Evolutionary conservation across 2,329 filamentous ascomycete species (phyloP), one percentile per base, ranked within the genome.

Genomic region (Akanthomyces lecanii): DNA sequence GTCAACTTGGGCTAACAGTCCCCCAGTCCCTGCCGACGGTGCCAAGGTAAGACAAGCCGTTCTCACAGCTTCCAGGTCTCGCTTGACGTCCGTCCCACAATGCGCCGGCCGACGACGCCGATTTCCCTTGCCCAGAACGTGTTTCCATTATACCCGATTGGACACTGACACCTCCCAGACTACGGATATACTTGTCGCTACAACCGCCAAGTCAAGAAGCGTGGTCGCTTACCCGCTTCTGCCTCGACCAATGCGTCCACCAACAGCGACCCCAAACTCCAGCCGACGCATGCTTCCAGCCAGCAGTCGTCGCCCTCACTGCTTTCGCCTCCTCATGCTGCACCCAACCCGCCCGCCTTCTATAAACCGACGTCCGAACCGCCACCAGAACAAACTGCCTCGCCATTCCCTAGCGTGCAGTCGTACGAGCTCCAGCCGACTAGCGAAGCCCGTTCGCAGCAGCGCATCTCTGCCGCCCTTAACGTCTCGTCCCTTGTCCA

Each of bases 111-210:
- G 23, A 3, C 25, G 48, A 51, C 36, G 40, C 45, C 33, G 47
- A 21, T 12, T 21, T 42, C 11, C 57, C 23, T 50, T 40, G 38
- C 38, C 38, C 38, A 40, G 10, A 36, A 11, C 5, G 3, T 40
- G 38, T 16, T 10, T 14, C 38, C 38, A 16, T 33, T 21, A 18
- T 47, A 33, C 8, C 25, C 25, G 23, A 21, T 36, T 53, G 21
- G 23, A 21, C 4, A 33, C 58, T 50, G 10, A 48, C 52, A 58
- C 25, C 16, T 23, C 45, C 10, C 44, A 76, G 75, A 77, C 47
- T 77, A 77, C 65, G 74, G 73, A 7, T 76, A 76, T 56, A 68
- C 70, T 21, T 77, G 75, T 61, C 69, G 70, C 18, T 77, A 77
- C 61, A 73, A 75, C 36, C 71, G 75, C 25, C 68, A 74, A 44